A percentile compares a stretch with the other conserved stretches of the same genome.
Evolutionary conservation across 441 rosid species (phyloP).

Genomic region (Hura crepitans): DNA sequence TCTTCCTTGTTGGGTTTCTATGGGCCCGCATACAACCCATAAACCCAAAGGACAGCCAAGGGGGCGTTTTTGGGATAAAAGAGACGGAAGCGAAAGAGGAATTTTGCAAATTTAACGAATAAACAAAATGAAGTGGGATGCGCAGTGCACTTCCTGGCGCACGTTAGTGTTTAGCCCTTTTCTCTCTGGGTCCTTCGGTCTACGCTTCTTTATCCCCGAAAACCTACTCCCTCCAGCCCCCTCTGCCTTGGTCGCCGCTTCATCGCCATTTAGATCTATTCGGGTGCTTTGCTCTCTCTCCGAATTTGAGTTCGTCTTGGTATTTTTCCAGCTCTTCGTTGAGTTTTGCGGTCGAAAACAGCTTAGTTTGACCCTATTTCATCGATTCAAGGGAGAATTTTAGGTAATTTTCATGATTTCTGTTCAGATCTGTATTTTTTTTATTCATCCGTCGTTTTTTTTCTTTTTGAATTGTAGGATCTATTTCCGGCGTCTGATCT

Average conservation of each 20-base stretch:
- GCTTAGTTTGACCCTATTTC: constrained; percentile 17
- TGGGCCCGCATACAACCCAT: not conserved
- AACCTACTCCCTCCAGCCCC: constrained; percentile 15
- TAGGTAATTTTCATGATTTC: constrained; percentile 11
- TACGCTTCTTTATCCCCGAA: constrained; percentile 30
- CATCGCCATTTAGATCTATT: not conserved
- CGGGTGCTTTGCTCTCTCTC: not conserved
- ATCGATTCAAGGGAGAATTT: constrained; percentile 10
- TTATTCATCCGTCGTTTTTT: not conserved
- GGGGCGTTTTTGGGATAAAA: constrained; percentile 16
- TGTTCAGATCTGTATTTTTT: not conserved
- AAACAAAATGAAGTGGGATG: constrained; percentile 21
- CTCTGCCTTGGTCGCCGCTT: constrained; percentile 6
- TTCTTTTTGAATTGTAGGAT: not conserved
- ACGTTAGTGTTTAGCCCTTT: constrained; percentile 20
- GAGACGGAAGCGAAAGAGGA: not conserved
- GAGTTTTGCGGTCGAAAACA: constrained; percentile 5
- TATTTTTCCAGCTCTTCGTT: not conserved
- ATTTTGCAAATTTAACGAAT: not conserved
- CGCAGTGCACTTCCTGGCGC: constrained; percentile 21
- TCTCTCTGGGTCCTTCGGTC: constrained; percentile 38
- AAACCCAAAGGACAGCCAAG: too few relatives aligned
- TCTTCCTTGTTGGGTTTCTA: too few relatives aligned
- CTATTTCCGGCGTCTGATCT: not conserved
- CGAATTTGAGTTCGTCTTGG: not conserved